Evolutionary conservation across 495 filamentous ascomycete species (phyloP), one percentile per base, ranked within the genome.

Genomic region (Penicillium cinerascens): DNA sequence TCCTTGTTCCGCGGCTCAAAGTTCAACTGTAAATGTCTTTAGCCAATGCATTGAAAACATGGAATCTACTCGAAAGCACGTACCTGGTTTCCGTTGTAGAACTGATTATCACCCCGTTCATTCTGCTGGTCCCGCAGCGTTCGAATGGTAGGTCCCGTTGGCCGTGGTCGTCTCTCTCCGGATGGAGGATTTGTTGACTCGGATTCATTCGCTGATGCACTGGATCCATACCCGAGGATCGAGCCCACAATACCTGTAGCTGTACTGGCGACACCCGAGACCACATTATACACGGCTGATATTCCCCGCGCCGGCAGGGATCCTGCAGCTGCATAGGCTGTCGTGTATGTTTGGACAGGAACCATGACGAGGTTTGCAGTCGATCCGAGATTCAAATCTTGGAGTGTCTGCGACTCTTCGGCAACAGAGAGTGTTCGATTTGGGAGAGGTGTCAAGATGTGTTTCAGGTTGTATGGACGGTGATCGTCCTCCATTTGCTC

Each of bases 41-140:
- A 25, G 41, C 25, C 20, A 43, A 26, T 25, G 17, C 18, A 43
- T 43, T n/a, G 13, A 11, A 22, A 48, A 8, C 22, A 3, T 10
- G 17, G n/a, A 0, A 7, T 22, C 23, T 22, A 11, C 11, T 13
- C 37, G 35, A 35, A 18, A 44, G 0, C 7, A 44, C 85, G 52
- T 75, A 92, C 88, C 66, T 89, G 87, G 61, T 95, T 96, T 4
- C 91, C 91, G 67, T 96, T 96, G 64, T 96, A 96, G 35, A 91
- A 82, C 58, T 92, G 82, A 20, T 77, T 75, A 51, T 85, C 64
- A 58, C 76, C 78, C 42, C 66, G 69, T 44, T 72, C 71, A 33
- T 69, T 68, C 38, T 67, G 63, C 44, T 82, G 79, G 61, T 86
- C 82, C 43, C 73, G 67, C 47, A 88, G 58, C 6, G 85, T 87